Evolutionary conservation across 1,139 yeast species (phyloP).

Genomic region (Taiozyma sp.): DNA sequence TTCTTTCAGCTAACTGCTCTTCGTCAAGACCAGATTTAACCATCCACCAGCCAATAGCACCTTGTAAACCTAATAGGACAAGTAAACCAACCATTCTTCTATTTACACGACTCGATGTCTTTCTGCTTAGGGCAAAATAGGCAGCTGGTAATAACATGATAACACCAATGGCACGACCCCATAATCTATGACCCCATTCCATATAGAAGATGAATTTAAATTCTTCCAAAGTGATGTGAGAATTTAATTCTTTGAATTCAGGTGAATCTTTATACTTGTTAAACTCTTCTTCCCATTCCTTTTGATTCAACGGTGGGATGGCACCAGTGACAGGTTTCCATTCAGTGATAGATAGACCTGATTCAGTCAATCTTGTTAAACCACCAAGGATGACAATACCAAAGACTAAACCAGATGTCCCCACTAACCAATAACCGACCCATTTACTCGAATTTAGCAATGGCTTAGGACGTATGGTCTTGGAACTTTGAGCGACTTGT

Average conservation of each 20-base stretch:
- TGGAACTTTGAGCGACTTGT: neutral
- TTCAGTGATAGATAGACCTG: slow-evolving; percentile 94
- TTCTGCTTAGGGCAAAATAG: slow-evolving; percentile 65
- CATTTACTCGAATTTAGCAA: slow-evolving; percentile 33
- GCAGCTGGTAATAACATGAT: slow-evolving; percentile 80
- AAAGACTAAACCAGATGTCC: slow-evolving; percentile 87
- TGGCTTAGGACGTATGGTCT: slow-evolving; percentile 11
- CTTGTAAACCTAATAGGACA: slow-evolving; percentile 82
- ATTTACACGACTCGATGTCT: slow-evolving; percentile 66
- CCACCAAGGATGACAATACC: slow-evolving; percentile 98
- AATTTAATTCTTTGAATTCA: slow-evolving; percentile 82
- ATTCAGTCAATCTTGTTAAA: slow-evolving; percentile 87
- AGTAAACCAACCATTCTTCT: slow-evolving; percentile 66
- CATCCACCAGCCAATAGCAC: slow-evolving; percentile 99
- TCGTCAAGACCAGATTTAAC: slow-evolving; percentile 92
- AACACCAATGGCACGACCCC: slow-evolving; percentile 88
- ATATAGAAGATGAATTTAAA: slow-evolving; percentile 91
- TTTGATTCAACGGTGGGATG: slow-evolving; percentile 74
- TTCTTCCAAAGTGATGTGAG: slow-evolving; percentile 87
- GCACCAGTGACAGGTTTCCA: slow-evolving; percentile 99
- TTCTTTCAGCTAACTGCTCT: slow-evolving; percentile 70
- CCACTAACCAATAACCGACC: slow-evolving; percentile 86
- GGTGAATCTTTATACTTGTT: slow-evolving; percentile 79
- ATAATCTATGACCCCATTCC: slow-evolving; percentile 97
- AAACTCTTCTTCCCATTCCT: slow-evolving; percentile 85